Evolutionary conservation across 495 filamentous ascomycete species (phyloP), one percentile per base, ranked within the genome.

Genomic region (Annulohypoxylon bovei): DNA sequence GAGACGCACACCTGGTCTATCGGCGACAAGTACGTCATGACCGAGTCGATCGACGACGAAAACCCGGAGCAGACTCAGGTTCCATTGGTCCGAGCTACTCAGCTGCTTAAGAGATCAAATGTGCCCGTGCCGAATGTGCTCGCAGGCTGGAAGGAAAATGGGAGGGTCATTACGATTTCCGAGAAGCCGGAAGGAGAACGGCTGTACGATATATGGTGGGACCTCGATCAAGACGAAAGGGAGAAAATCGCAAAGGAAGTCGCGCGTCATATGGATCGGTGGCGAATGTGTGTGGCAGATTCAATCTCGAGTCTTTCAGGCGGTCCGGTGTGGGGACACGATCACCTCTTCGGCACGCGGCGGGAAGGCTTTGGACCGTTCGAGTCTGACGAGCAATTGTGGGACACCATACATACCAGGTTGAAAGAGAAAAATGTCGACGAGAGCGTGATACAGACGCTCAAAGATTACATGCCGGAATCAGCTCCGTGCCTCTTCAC

Each of bases 201-300:
- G 14, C 49, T 76, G 5, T 74, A 74, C 53, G 74, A 76, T 35
- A 61, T 76, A 35, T 76, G 71, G 74, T 76, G 74, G 74, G 28
- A 66, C 32, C 54, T 76, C 5, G 37, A 39, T 18, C 6, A 39
- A 1, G 37, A 61, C 12, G 60, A 71, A 32, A 63, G 54, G 9
- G 65, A 74, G 9, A 11, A n/a, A 20, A 66, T 76, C 39, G 74
- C 74, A 3, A 57, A 50, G 27, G 50, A 76, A 23, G 71, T 74
- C 2, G 65, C 52, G 4, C 27, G 30, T 16, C 27, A 74, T 11
- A 32, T 76, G 2, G 61, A 67, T 4, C 49, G 56, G 18, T 76
- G 71, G 74, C 55, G 71, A 3, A 28, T 20, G 14, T 35, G 67
- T 22, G 67, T 55, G 11, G 46, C 68, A 20, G 70, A 68, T 5